Evolutionary conservation across 2,329 filamentous ascomycete genomes (phyloP).

Genomic region (Arthrobotrys iridis): DNA sequence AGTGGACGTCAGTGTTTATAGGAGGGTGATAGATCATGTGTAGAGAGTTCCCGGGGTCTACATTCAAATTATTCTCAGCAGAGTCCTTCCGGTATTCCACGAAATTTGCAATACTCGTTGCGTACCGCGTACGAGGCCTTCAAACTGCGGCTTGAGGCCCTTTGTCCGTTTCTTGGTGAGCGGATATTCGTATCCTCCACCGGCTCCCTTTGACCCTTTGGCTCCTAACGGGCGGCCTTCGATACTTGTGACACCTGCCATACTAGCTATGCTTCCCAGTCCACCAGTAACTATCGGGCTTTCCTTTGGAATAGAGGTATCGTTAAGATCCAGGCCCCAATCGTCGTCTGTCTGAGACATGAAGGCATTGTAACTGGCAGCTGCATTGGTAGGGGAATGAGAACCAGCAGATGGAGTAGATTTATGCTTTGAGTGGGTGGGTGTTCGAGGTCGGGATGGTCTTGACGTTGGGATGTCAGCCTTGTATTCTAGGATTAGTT

Average conservation of each 20-base stretch:
- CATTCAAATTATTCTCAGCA: neutral
- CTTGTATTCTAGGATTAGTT: constrained; percentile 3
- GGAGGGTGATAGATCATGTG: constrained; percentile 91
- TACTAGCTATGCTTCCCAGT: constrained; percentile 47
- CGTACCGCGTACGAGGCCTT: constrained; percentile 83
- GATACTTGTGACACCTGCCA: constrained; percentile 52
- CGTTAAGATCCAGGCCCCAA: constrained; percentile 78
- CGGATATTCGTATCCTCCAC: constrained; percentile 55
- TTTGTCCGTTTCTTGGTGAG: constrained; percentile 69
- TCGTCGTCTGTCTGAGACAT: constrained; percentile 82
- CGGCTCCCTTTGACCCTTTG: constrained; percentile 42
- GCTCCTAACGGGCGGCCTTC: constrained; percentile 39
- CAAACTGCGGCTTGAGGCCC: constrained; percentile 95
- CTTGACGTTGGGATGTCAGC: constrained; percentile 26
- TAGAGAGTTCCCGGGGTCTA: constrained; percentile 87
- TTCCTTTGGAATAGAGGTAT: constrained; percentile 61
- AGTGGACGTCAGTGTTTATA: constrained; percentile 72
- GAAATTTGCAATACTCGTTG: neutral
- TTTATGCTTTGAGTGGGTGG: constrained; percentile 68
- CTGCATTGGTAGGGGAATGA: constrained; percentile 63
- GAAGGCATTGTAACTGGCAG: constrained; percentile 80
- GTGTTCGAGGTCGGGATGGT: constrained; percentile 59
- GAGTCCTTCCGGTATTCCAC: neutral
- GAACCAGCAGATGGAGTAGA: constrained; percentile 63
- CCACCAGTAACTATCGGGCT: constrained; percentile 32